Base-by-base conservation (phyloP, 495 filamentous ascomycete species). In the Aspergillus cavernicola region DNA sequence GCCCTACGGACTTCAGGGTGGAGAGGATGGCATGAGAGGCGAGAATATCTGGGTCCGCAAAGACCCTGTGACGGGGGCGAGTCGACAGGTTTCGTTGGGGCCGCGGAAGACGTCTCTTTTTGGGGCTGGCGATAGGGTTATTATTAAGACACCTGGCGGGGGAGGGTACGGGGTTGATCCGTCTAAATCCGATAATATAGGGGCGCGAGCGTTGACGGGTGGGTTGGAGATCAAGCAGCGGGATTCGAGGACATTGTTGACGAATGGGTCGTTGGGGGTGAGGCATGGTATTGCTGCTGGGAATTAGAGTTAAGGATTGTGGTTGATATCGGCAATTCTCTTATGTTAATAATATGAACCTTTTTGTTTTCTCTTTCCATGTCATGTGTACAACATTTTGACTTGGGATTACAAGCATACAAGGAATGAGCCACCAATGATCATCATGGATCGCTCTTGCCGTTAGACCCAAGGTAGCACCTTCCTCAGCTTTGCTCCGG, bases 1-100 rank as follows among this genome's bases (percentile, higher is more conserved):
- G 42, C 92, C 92, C 5, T 97, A 96, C 64, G 92, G 41, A 32
- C 50, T 53, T 6, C 32, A 46, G 12, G 52, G 49, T 9, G 48
- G 49, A 16, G 28, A 42, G 13, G 51, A 55, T 0, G 57, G 57
- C 16, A 8, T 37, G 35, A 41, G 52, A 4, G 57, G 57, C n/a
- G 29, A 52, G 55, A 57, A 57, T 39, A 52, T 57, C 37, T 57
- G 55, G 55, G 43, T 57, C 15, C 32, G 55, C 9, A 57, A 42
- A 13, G 55, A 57, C 12, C 55, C 55, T n/a, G 49, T 57, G 2
- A 57, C 55, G 19, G 48, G 55, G 11, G 18, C 40, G 1, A 52
- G 41, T 0, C 38, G 48, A 31, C 10, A 22, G 33, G 55, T 57
- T 0, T 51, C 48, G 10, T 18, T 57, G 22, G 55, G 55, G 7